Base-by-base conservation (phyloP, 2,329 filamentous ascomycete species). In the Boeremia lycopersici region DNA sequence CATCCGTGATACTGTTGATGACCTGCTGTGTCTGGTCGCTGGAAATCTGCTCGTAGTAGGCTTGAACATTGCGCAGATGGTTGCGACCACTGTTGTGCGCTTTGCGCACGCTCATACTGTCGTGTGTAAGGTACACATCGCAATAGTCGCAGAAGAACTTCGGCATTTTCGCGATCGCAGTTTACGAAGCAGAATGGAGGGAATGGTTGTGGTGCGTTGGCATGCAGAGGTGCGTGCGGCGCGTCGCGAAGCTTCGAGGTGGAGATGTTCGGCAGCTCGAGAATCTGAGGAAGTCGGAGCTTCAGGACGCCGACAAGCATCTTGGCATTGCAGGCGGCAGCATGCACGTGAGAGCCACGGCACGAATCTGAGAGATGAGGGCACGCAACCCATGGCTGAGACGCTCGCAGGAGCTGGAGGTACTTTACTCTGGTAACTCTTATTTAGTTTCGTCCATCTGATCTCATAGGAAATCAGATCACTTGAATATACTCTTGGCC, bases 61-160 rank as follows among this genome's bases (percentile, higher is more conserved):
- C 93, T 68, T 97, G 89, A 28, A 99, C 95, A 77, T 99, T 99
- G 72, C 95, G 90, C 60, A 99, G 81, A 74, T 99, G 95, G 80
- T 99, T 99, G 69, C 93, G 87, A 60, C 95, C 95, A 74, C 87
- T 89, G 82, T 99, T 99, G 79, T 99, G 95, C 44, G 95, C 95
- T 81, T 98, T 98, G 70, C 95, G 93, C 78, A 99, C 95, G 79
- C 92, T 96, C 93, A 98, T 98, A 40, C 92, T 96, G 84, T 99
- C 95, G 84, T 99, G 95, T 65, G 95, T 99, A 69, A 99, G 89
- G 84, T 99, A 99, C 77, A 99, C 95, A 89, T 99, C 95, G 85
- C 95, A 99, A 79, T 99, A 99, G 78, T 99, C 95, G 84, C 93
- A 68, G 47, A 68, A 68, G 58, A 68, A 68, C 57, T 68, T 68